Evolutionary conservation across 2,329 filamentous ascomycete genomes (phyloP).

Genomic region (Penicillium thymicola): DNA sequence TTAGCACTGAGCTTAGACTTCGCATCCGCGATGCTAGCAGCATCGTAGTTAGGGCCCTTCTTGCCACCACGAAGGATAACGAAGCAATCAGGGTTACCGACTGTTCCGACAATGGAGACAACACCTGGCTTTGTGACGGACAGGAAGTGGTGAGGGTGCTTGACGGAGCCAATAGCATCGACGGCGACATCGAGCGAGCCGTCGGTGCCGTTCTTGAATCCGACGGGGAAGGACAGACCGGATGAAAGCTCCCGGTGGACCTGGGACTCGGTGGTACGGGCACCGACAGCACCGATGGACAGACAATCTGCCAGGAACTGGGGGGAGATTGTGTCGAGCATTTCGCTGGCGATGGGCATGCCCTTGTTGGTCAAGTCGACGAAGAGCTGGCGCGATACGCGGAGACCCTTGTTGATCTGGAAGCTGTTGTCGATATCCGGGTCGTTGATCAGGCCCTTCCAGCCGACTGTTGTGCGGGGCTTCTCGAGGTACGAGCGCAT

Average conservation of each 20-base stretch:
- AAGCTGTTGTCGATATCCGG: conserved; percentile 98
- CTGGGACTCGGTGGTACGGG: conserved; percentile 95
- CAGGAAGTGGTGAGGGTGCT: conserved; percentile 92
- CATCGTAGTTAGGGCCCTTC: conserved; percentile 90
- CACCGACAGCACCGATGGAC: conserved; percentile 88
- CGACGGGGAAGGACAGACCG: conserved; percentile 92
- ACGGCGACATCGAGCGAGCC: conserved; percentile 85
- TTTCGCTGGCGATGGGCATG: conserved; percentile 95
- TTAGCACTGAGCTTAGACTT: conserved; percentile 75
- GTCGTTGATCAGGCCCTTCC: conserved; percentile 99
- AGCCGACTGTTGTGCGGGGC: conserved; percentile 93
- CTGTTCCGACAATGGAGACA: conserved; percentile 89
- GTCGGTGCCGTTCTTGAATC: conserved; percentile 99
- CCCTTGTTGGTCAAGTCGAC: conserved; percentile 86
- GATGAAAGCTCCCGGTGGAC: conserved; percentile 91
- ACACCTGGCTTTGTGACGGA: conserved; percentile 96
- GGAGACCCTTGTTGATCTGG: conserved; percentile 97
- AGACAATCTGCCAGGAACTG: conserved; percentile 94
- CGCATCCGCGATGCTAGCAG: conserved; percentile 75
- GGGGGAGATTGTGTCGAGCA: conserved; percentile 96
- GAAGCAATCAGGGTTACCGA: conserved; percentile 95
- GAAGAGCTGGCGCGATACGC: conserved; percentile 83
- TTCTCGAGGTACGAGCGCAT: conserved; percentile 99
- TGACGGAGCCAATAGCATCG: conserved; percentile 90
- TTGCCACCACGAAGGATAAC: conserved; percentile 91